Percentiles rank a stretch among this genome's conserved stretches.
phyloP scores from a whole-genome alignment of 23 red algal genomes.

The Gracilaria gracilis region DNA sequence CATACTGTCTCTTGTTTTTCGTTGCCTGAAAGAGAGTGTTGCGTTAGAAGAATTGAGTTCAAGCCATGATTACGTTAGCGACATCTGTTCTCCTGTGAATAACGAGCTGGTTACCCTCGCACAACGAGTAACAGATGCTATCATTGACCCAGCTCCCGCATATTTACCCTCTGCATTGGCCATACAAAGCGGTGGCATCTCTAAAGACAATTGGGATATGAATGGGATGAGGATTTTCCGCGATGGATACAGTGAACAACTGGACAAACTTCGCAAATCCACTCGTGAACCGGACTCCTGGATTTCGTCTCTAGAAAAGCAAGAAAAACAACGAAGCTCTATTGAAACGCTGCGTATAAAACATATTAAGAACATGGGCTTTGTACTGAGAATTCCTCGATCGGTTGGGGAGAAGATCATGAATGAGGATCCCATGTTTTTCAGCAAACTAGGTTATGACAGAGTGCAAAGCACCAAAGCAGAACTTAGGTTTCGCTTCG shows the following conservation, averaged over 20 bases:
- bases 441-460: constrained; percentile 57
- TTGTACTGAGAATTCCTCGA: constrained; percentile 65
- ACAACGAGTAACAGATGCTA: constrained; percentile 3
- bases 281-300: constrained; percentile 52
- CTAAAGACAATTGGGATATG: constrained; percentile 53
- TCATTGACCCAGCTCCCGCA: constrained; percentile 64
- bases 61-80: constrained; percentile 4
- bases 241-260: constrained; percentile 57
- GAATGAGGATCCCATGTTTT: constrained; percentile 56
- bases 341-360: constrained; percentile 69
- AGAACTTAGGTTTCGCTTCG: constrained; percentile 73
- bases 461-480: constrained; percentile 72
- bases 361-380: constrained; percentile 77
- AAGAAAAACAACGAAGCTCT: constrained; percentile 62
- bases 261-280: constrained; percentile 71
- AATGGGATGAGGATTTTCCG: constrained; percentile 63
- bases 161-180: constrained; percentile 47
- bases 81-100: constrained; percentile 21
- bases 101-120: constrained; percentile 43
- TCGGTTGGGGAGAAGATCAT: constrained; percentile 62
- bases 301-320: constrained; percentile 77
- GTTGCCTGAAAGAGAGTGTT: constrained; percentile 1
- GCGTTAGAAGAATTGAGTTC: neutral
- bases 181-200: constrained; percentile 25
- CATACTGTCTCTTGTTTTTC: constrained; percentile 32